Percentiles rank a stretch among this genome's conserved stretches.
Evolutionary conservation across 2,329 filamentous ascomycete genomes (phyloP).

Genomic region (Claviceps citrina): DNA sequence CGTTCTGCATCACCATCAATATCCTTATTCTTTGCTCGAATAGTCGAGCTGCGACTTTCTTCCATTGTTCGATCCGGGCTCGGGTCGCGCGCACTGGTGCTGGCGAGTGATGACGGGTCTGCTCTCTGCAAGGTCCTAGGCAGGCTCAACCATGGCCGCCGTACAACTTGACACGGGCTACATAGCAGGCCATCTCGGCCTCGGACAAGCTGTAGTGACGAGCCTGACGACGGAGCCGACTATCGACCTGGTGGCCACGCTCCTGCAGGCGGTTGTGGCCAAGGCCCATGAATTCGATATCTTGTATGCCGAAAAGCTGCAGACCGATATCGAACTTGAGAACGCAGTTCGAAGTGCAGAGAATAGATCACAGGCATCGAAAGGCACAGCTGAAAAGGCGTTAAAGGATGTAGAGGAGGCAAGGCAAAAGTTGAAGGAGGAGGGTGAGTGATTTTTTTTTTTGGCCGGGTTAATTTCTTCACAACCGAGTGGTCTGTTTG

Average conservation of each 20-base stretch:
- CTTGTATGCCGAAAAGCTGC: conserved; percentile 73
- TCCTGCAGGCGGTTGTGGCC: conserved; percentile 58
- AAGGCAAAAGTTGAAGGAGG: conserved; percentile 63
- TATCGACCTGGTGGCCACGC: conserved; percentile 56
- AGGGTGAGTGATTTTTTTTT: conserved; percentile 42
- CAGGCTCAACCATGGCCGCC: conserved; percentile 22
- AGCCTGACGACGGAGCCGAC: conserved; percentile 54
- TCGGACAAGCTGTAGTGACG: conserved; percentile 49
- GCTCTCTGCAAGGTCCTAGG: conserved; percentile 4
- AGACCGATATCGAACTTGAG: conserved; percentile 83
- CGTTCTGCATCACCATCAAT: background rate
- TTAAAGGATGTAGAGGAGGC: conserved; percentile 72
- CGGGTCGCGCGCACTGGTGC: background rate
- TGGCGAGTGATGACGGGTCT: conserved; percentile 7
- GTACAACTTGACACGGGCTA: conserved; percentile 51
- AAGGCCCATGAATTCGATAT: conserved; percentile 75
- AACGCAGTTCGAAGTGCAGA: conserved; percentile 75
- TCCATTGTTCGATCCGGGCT: background rate
- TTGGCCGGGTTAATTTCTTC: too few relatives aligned
- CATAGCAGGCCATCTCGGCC: conserved; percentile 53
- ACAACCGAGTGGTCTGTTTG: background rate
- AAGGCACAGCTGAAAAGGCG: conserved; percentile 66
- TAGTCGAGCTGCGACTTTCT: background rate
- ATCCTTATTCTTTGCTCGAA: background rate
- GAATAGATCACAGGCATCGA: conserved; percentile 66